Evolutionary conservation across 2,329 filamentous ascomycete genomes (phyloP), one percentile per base, ranked within the genome.

Genomic region (Fusarium verrucosum): DNA sequence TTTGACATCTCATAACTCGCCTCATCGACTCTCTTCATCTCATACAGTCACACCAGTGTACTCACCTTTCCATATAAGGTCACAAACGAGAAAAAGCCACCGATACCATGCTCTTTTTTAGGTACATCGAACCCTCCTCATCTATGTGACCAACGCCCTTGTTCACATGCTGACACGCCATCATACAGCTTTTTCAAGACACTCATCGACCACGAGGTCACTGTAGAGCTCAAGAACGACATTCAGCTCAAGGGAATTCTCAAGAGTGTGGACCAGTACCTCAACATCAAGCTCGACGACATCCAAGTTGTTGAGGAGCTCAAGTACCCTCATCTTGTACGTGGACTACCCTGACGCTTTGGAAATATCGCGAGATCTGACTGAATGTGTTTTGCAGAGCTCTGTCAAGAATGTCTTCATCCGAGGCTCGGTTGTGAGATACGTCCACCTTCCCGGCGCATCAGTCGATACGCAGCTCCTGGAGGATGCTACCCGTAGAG

Each of bases 151-250:
- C 6, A 38, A 40, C 37, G 17, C 33, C 23, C 46, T 44, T 45
- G 30, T 28, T 28, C 49, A 16, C 33, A 19, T 4, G 32, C 57
- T 64, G 36, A 64, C 54, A 32, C 28, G 17, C n/a, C 22, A 28
- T 19, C 23, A 17, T 23, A 19, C 75, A 95, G 92, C 82, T 98
- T 97, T 83, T 98, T 98, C 88, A 98, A 98, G 80, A 98, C 94
- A 50, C 91, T 98, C 74, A 96, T 97, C 77, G 95, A 97, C 83
- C 91, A 95, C 71, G 89, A 96, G 83, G 94, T 99, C 74, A 98
- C 94, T 42, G 93, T 99, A 76, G 95, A 99, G 83, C 91, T 99
- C 78, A 99, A 99, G 82, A 99, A 99, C 79, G 95, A 99, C 81
- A 96, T 99, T 72, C 93, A 94, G 76, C 96, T 99, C 77, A 92